Evolutionary conservation across 2,329 filamentous ascomycete genomes (phyloP).

Genomic region (Penicillium sp.): DNA sequence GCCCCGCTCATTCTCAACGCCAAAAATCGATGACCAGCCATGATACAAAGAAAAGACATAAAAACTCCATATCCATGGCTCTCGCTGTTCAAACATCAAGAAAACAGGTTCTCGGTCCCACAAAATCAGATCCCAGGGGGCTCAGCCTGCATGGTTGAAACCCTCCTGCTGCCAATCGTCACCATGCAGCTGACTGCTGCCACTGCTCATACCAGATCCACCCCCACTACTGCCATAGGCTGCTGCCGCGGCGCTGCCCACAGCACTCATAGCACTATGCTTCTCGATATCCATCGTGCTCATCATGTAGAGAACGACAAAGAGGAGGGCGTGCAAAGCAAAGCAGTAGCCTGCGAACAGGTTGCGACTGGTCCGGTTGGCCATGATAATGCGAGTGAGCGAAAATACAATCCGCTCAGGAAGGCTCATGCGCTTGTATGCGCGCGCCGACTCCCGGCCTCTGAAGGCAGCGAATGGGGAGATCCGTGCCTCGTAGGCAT

Average conservation of each 20-base stretch:
- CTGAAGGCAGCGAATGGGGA: constrained; percentile 94
- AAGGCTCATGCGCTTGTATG: constrained; percentile 87
- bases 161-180: constrained; percentile 63
- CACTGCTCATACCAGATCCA: constrained; percentile 21
- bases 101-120: constrained; percentile 1
- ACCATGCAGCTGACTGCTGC: constrained; percentile 36
- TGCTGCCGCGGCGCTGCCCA: constrained; percentile 39
- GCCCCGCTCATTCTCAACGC: constrained; percentile 9
- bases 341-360: constrained; percentile 90
- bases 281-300: constrained; percentile 63
- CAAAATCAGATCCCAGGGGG: constrained; percentile 3
- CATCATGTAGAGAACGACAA: constrained; percentile 80
- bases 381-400: constrained; percentile 82
- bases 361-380: constrained; percentile 85
- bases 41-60: constrained; percentile 1
- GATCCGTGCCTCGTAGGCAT: constrained; percentile 90
- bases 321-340: constrained; percentile 80
- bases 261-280: constrained; percentile 55
- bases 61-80: constrained; percentile 16
- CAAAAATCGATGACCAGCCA: constrained; percentile 4
- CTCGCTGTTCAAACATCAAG: constrained; percentile 17
- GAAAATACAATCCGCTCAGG: constrained; percentile 88
- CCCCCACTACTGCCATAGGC: constrained; percentile 31
- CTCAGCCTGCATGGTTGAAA: constrained; percentile 40
- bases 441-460: constrained; percentile 84